Percentiles rank a stretch among this genome's conserved stretches.
Evolutionary conservation across 2,329 filamentous ascomycete genomes (phyloP).

Genomic region (Monosporascus sp.): DNA sequence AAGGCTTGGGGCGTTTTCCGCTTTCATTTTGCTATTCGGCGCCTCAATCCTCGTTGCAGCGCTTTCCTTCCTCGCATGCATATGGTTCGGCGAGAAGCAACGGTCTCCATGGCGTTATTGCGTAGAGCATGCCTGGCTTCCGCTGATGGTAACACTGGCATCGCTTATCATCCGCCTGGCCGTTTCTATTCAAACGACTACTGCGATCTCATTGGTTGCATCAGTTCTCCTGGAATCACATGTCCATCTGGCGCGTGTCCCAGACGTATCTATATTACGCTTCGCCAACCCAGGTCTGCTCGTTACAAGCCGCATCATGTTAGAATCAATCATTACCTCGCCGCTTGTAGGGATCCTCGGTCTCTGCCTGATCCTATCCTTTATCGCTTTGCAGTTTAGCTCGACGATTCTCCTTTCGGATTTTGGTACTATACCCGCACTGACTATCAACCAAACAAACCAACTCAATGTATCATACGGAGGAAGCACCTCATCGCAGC

Average conservation of each 20-base stretch:
- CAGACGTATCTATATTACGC: background rate
- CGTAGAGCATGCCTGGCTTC: background rate
- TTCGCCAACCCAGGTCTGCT: background rate
- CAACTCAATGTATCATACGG: background rate
- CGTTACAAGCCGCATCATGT: background rate
- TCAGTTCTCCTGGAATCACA: background rate
- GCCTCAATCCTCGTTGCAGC: background rate
- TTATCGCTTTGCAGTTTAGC: background rate
- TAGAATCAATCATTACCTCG: background rate
- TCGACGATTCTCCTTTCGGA: background rate
- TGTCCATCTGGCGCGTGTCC: background rate
- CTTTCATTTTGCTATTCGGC: background rate
- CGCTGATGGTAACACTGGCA: background rate
- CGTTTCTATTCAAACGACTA: background rate
- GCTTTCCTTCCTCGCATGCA: background rate
- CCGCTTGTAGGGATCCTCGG: background rate
- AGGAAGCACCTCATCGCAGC: rapidly evolving
- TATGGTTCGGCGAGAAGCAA: background rate
- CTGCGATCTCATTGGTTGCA: background rate
- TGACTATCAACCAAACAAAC: background rate
- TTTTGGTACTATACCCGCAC: background rate
- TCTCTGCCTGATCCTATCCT: background rate
- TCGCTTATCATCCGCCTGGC: background rate
- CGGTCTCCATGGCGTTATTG: background rate
- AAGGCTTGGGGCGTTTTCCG: background rate